A percentile compares a stretch with the other conserved stretches of the same genome.
Evolutionary conservation across 2,329 filamentous ascomycete genomes (phyloP).

Genomic region (Botryotinia narcissicola): DNA sequence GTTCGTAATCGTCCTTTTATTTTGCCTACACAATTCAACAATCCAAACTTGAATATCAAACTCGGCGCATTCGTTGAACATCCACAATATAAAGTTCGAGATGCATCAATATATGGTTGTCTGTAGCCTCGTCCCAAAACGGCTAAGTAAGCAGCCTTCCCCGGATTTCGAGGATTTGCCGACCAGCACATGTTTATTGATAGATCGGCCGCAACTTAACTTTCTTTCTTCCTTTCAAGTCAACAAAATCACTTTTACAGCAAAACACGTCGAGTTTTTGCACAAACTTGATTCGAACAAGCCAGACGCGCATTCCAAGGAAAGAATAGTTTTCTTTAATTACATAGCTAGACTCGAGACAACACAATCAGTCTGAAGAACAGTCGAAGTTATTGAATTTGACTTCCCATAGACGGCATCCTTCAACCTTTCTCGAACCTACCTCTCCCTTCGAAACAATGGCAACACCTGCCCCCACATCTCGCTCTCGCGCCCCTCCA

Average conservation of each 20-base stretch:
- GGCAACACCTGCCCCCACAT: conserved; percentile 41
- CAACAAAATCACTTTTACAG: not conserved
- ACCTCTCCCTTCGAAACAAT: not conserved
- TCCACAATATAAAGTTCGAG: not conserved
- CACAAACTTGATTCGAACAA: not conserved
- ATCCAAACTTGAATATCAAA: not conserved
- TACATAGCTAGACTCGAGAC: not conserved
- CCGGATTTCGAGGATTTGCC: conserved; percentile 16
- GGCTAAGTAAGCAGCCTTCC: conserved; percentile 7
- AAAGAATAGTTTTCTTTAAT: not conserved
- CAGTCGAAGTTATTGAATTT: not conserved
- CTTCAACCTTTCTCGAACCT: not conserved
- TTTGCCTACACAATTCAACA: not conserved
- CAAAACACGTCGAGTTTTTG: not conserved
- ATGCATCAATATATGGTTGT: not conserved
- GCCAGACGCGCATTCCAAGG: not conserved
- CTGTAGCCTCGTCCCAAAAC: conserved; percentile 9
- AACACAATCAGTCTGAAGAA: not conserved
- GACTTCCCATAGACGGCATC: not conserved
- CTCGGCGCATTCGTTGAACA: not conserved
- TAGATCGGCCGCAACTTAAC: not conserved
- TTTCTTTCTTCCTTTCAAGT: conserved; percentile 14
- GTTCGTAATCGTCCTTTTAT: not conserved
- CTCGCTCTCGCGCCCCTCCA: conserved; percentile 65
- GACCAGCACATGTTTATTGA: conserved; percentile 15